phyloP scores from a whole-genome alignment of 176 grass and related monocot species.

The Tillandsia leiboldiana region DNA sequence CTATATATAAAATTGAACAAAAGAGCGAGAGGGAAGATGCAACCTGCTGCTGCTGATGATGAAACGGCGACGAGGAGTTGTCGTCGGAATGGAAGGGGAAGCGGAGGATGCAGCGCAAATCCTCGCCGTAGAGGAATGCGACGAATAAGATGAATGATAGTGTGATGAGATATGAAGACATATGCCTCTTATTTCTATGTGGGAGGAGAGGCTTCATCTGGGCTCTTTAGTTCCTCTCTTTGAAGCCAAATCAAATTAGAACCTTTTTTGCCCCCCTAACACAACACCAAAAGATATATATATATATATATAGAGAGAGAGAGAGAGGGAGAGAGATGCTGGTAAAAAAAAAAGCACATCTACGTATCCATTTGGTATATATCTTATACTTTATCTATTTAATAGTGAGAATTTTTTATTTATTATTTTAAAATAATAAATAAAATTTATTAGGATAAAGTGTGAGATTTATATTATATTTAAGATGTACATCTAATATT shows the following conservation, averaged over 20 bases:
- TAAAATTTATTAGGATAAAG: too few relatives aligned
- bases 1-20: too few relatives aligned
- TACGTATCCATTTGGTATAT: too few relatives aligned
- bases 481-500: too few relatives aligned
- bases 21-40: background rate
- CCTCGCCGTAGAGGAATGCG: slow-evolving; percentile 68
- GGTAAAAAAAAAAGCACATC: too few relatives aligned
- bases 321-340: background rate
- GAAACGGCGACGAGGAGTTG: background rate
- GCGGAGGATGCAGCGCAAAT: slow-evolving; percentile 58
- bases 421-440: too few relatives aligned
- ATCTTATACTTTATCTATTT: too few relatives aligned
- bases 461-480: too few relatives aligned
- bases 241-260: background rate
- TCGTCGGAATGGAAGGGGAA: slow-evolving; percentile 35
- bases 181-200: too few relatives aligned
- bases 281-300: too few relatives aligned
- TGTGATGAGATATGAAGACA: slow-evolving; percentile 46
- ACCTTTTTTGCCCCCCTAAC: background rate
- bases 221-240: background rate
- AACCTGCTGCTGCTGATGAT: background rate
- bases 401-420: too few relatives aligned
- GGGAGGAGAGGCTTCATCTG: slow-evolving; percentile 21
- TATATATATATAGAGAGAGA: slow-evolving; percentile 2
- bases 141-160: slow-evolving; percentile 77